phyloP scores from a whole-genome alignment of 169 alveolate genomes.

The Eimeria necatrix region DNA sequence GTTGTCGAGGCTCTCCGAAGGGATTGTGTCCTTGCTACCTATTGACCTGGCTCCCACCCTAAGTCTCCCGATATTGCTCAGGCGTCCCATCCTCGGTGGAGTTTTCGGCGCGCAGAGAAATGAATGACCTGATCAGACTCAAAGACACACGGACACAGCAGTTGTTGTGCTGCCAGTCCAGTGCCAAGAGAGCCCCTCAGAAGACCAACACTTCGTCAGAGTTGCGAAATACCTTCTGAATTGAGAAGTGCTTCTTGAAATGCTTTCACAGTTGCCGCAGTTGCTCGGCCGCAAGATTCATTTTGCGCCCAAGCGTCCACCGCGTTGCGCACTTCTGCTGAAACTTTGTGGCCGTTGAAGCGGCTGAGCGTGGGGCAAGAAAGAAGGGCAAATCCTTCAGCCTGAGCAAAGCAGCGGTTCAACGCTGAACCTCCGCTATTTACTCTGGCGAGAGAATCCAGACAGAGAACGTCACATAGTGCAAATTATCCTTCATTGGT shows the following conservation, averaged over 20 bases:
- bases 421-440: neutral
- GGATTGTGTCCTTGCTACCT: neutral
- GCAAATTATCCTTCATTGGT: no score
- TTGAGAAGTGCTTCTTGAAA: slow-evolving; percentile 14
- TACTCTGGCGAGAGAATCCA: neutral
- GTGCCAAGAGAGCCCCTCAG: neutral
- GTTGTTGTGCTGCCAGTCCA: neutral
- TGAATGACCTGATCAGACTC: neutral
- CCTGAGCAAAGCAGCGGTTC: slow-evolving; percentile 15
- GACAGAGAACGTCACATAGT: no score
- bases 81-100: neutral
- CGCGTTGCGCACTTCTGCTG: slow-evolving; percentile 46
- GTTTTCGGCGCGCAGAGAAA: neutral
- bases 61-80: neutral
- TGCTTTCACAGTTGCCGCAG: slow-evolving; percentile 66
- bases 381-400: slow-evolving; percentile 59
- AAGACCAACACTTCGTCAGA: neutral
- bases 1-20: neutral
- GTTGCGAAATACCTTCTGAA: slow-evolving; percentile 20
- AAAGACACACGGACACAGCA: neutral
- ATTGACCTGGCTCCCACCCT: neutral
- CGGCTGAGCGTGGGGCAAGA: slow-evolving; percentile 5
- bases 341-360: slow-evolving; percentile 59
- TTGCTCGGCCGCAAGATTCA: slow-evolving; percentile 63
- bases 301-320: slow-evolving; percentile 57